A percentile compares a stretch with the other conserved stretches of the same genome.
These are phyloP conservation scores for Rubroboletus satanas DNA, from an alignment of 768 basidiomycete genomes.

Conservation along the genomic window DNA sequence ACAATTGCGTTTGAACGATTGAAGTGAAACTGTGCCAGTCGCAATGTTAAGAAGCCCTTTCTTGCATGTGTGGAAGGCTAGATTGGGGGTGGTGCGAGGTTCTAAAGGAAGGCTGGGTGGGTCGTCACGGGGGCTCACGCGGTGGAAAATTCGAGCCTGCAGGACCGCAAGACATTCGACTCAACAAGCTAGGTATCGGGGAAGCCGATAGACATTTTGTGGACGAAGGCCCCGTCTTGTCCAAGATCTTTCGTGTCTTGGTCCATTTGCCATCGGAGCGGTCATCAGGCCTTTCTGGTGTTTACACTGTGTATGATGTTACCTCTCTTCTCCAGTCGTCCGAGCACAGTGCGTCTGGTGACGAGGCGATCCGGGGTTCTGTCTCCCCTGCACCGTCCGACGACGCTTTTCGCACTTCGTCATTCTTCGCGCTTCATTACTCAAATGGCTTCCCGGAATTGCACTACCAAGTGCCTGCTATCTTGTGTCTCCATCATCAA, in stretches of 20 bases:
- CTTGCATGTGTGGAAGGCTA: conserved; percentile 28
- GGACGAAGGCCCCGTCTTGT: conserved; percentile 68
- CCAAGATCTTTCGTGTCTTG: conserved; percentile 68
- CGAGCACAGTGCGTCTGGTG: conserved; percentile 18
- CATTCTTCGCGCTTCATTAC: conserved; percentile 66
- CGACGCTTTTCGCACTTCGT: conserved; percentile 86
- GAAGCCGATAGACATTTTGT: conserved; percentile 71
- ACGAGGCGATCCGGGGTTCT: conserved; percentile 17
- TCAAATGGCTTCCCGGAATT: conserved; percentile 67
- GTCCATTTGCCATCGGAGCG: conserved; percentile 80
- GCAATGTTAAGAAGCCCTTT: conserved; percentile 49
- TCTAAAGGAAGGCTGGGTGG: no score
- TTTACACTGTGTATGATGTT: conserved; percentile 72
- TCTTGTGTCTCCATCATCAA: neutral
- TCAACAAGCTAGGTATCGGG: conserved; percentile 40
- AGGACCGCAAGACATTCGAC: conserved; percentile 36
- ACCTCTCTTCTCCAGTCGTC: conserved; percentile 45
- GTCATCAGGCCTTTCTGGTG: conserved; percentile 58
- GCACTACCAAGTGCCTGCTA: conserved; percentile 48
- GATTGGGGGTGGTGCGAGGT: no score
- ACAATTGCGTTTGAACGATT: conserved; percentile 47
- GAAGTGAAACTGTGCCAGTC: conserved; percentile 44
- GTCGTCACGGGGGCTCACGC: no score
- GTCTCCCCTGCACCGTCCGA: conserved; percentile 57
- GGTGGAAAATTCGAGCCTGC: no score